Evolutionary conservation across 352 stramenopile genomes (phyloP).

Genomic region (Phytophthora podocarpi): DNA sequence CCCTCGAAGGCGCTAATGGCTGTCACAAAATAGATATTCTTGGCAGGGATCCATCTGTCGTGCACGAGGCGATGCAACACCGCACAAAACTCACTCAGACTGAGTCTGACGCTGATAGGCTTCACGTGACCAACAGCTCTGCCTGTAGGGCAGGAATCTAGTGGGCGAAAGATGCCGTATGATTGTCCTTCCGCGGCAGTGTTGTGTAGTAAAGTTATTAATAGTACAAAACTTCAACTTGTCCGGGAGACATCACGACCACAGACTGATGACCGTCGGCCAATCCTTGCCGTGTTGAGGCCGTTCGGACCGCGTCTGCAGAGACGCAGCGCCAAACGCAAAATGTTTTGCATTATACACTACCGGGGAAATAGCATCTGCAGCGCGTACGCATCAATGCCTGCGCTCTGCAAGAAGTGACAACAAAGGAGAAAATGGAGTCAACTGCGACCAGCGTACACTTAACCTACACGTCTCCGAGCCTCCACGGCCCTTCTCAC

Average conservation of each 20-base stretch:
- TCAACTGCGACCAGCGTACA: background rate
- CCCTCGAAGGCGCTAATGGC: no score
- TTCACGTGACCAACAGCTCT: no score
- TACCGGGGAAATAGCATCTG: constrained; percentile 3
- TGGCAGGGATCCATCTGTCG: no score
- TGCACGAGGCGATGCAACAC: no score
- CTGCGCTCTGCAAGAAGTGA: constrained; percentile 6
- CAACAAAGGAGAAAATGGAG: constrained; percentile 4
- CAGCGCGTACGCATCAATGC: background rate
- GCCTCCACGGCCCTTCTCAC: no score
- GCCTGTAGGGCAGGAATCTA: no score
- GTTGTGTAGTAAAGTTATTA: no score
- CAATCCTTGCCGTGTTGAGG: constrained; percentile 17
- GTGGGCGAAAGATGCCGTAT: no score
- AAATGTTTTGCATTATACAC: background rate
- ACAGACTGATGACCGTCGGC: constrained; percentile 11
- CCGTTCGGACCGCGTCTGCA: constrained; percentile 18
- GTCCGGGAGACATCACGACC: background rate
- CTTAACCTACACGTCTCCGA: constrained; percentile 4
- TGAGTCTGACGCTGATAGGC: no score
- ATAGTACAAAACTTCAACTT: constrained; percentile 19
- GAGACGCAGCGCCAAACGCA: background rate
- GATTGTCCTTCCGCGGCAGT: no score
- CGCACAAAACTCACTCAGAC: no score
- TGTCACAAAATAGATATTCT: no score